Evolutionary conservation across 2,329 filamentous ascomycete species (phyloP), one percentile per base, ranked within the genome.

Genomic region (Lasiodiplodia theobromae): DNA sequence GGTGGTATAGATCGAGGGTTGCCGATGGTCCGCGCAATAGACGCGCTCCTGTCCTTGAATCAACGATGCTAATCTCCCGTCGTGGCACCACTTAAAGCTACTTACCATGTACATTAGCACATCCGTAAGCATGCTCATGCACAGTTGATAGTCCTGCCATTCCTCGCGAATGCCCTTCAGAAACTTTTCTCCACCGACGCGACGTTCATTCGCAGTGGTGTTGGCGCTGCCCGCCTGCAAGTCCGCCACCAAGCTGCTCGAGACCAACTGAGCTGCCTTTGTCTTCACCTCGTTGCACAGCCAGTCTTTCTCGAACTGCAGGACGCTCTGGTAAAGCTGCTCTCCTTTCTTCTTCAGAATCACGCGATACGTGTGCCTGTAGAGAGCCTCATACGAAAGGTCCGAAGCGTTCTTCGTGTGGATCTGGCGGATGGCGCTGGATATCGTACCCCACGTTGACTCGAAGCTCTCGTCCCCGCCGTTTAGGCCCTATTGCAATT

Each of bases 51-150:
- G 66, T 16, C 16, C 40, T 28, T 2, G 11, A 40, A 34, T 40
- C 21, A 51, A 51, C 38, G 11, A 7, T 18, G 8, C 16, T 8
- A 14, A 51, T 28, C 2, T 40, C 11, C 18, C 18, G 52, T 10
- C 6, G 21, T 34, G 12, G 28, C 23, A 7, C 4, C 4, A n/a
- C 8, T 5, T 10, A 11, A 28, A 10, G 31, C 18, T 3, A 75
- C 84, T 75, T 76, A 89, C 87, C 85, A 99, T 93, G 77, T 97
- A 97, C 94, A 98, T 97, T 64, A 98, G 85, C 38, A 98, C 93
- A 78, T 98, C 96, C 4, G 94, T 94, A 63, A 93, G 91, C 95
- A 98, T 98, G 76, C 93, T 94, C 92, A 97, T 97, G 54, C 92
- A 94, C 68, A 92, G 88, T 77, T 94, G 92, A 77, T 99, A 94